Percentiles rank a stretch among this genome's conserved stretches.
phyloP scores from a whole-genome alignment of 1,139 yeast species.

The Petasospora fabianii region DNA sequence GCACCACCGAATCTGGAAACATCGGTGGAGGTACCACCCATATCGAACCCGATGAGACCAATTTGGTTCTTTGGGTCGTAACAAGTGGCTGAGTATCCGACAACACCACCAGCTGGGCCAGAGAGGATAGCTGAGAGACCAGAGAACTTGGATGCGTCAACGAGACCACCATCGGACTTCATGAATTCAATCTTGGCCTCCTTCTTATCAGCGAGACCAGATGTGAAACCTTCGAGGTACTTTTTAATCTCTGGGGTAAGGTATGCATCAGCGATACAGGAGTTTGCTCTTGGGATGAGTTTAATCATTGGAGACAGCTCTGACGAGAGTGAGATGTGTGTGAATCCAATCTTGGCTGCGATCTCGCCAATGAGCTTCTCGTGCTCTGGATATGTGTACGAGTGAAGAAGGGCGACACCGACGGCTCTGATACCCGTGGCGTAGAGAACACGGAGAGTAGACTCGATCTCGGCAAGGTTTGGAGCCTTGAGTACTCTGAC shows the following conservation, averaged over 20 bases:
- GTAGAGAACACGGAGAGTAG: slow-evolving; percentile 40
- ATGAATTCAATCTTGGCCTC: slow-evolving; percentile 44
- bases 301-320: slow-evolving; percentile 73
- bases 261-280: slow-evolving; percentile 75
- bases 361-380: slow-evolving; percentile 54
- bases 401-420: slow-evolving; percentile 66
- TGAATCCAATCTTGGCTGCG: slow-evolving; percentile 58
- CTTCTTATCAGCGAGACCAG: slow-evolving; percentile 48
- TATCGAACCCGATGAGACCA: slow-evolving; percentile 55
- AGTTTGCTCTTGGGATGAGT: slow-evolving; percentile 65
- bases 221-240: slow-evolving; percentile 56
- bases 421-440: slow-evolving; percentile 57
- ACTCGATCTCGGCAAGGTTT: slow-evolving; percentile 37
- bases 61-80: slow-evolving; percentile 38
- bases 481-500: slow-evolving; percentile 52
- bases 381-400: slow-evolving; percentile 66
- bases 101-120: slow-evolving; percentile 66
- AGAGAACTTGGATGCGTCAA: slow-evolving; percentile 44
- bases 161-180: slow-evolving; percentile 62
- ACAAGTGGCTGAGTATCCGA: slow-evolving; percentile 52
- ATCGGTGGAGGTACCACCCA: slow-evolving; percentile 65
- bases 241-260: slow-evolving; percentile 67
- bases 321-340: slow-evolving; percentile 60
- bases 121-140: slow-evolving; percentile 53
- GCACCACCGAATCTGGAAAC: slow-evolving; percentile 47